Base-by-base conservation (phyloP, 2,329 filamentous ascomycete genomes). In the Ophiobolus disseminans region DNA sequence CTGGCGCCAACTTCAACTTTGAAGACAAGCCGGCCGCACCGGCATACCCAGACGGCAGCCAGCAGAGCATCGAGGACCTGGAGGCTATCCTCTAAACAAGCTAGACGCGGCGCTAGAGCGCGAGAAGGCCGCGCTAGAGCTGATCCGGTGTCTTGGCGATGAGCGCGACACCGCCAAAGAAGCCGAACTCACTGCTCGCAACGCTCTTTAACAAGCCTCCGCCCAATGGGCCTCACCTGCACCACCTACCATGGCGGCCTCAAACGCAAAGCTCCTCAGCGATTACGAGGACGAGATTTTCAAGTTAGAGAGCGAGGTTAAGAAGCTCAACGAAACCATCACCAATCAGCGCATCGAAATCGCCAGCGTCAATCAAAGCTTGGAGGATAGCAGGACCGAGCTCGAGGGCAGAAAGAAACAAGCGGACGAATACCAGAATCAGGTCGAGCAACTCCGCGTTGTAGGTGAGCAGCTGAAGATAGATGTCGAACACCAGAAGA, bases 401-500 rank as follows among this genome's bases (percentile, higher is more conserved):
- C 16, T 11, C 10, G 43, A 46, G 4, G 16, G 28, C 1, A 23
- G 14, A 9, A n/a, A 35, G 20, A 26, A 34, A 25, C 17, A 40
- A 6, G 35, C 20, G 3, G n/a, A 35, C 3, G 3, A 19, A 11
- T 13, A 16, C 45, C 45, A 17, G 21, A 40, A 11, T 17, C n/a
- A 38, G 21, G 21, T 45, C 31, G 23, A 23, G 9, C 21, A 20
- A 3, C 40, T 45, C n/a, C 19, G 11, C 22, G 37, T 2, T 11
- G 11, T 8, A n/a, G n/a, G 37, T 31, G 37, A 39, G 14, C 21
- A 38, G 17, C 19, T 35, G 17, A 45, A 43, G 34, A 14, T 42
- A 17, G 32, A 46, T 3, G 10, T 45, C 23, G 32, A 48, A 1
- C 13, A 53, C 11, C 35, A 48, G 46, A 45, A 48, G 14, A 20